A percentile compares a stretch with the other conserved stretches of the same genome.
phyloP scores from a whole-genome alignment of 2,329 filamentous ascomycete species.

The Diaporthe capsici region DNA sequence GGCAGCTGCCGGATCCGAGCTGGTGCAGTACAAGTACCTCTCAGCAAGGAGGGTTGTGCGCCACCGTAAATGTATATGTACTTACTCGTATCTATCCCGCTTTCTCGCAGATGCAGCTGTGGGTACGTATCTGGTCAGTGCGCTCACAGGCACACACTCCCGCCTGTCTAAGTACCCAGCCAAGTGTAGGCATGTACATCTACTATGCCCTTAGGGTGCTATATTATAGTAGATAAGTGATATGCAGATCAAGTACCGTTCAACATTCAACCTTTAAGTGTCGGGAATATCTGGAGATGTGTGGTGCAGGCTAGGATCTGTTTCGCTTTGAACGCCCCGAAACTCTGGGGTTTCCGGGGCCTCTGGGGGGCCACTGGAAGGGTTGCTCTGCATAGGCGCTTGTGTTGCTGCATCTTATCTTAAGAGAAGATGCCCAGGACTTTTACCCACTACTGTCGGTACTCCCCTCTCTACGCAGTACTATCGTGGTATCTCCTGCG shows the following conservation, averaged over 20 bases:
- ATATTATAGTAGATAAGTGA: not conserved
- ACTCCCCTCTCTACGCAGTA: conserved; percentile 21
- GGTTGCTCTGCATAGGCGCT: not conserved
- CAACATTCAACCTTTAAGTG: not conserved
- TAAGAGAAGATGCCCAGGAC: not conserved
- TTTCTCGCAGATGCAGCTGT: not conserved
- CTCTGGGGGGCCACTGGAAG: not conserved
- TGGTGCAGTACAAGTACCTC: not conserved
- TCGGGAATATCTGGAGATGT: conserved; percentile 5
- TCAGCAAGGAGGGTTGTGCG: fast-evolving
- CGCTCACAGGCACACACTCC: not conserved
- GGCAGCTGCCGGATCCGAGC: conserved; percentile 9
- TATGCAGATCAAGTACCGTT: not conserved
- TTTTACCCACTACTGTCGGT: not conserved
- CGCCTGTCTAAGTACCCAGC: not conserved
- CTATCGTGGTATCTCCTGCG: conserved; percentile 30
- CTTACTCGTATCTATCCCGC: not conserved
- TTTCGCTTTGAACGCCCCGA: conserved; percentile 14
- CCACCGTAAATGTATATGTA: not conserved
- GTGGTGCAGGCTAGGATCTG: conserved; percentile 15
- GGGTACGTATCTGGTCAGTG: not conserved
- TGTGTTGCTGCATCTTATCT: not conserved
- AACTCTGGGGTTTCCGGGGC: not conserved
- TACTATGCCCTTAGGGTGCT: not conserved
- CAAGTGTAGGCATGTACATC: not conserved